Base-by-base conservation (phyloP, 2,329 filamentous ascomycete genomes). In the Tolypocladium tropicale region DNA sequence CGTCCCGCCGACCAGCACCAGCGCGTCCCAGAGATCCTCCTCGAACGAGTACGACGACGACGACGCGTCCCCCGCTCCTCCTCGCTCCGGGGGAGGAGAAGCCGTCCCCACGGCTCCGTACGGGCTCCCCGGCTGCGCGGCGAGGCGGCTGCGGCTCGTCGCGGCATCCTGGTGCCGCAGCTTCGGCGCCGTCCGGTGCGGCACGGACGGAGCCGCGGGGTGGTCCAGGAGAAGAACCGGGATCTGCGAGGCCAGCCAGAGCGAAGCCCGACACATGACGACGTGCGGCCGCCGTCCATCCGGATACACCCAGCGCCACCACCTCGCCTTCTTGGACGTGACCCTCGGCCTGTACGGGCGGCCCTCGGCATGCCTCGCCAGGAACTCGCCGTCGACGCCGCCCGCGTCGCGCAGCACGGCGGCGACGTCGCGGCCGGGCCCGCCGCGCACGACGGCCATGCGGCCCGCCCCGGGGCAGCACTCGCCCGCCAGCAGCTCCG, bases 401-500 rank as follows among this genome's bases (percentile, higher is more conserved):
- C 43, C 23, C 43, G 9, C 43, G 6, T 6, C 43, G 6, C 43
- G 25, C 25, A 48, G 43, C 43, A 48, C 43, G 14, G 10, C 43
- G 6, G 16, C 21, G 25, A 30, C 25, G 23, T 48, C 43, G 2
- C 43, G 6, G 5, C 5, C 25, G 3, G 25, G 43, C 3, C 16
- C n/a, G 6, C 43, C 43, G 21, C 43, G 57, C 11, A 58, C 7
- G 30, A 56, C 55, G 6, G 51, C 37, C 33, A 50, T 21, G 12
- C 55, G 28, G 9, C 52, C 37, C 9, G 23, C 16, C n/a, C 36
- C 48, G 9, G 36, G 48, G 34, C 33, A 25, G n/a, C 37, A 33
- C 25, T 54, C 52, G 16, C 52, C 55, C 18, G 43, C 58, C 41
- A 58, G 56, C 2, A 59, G 43, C 54, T 60, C 59, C 18, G 55